Evolutionary conservation across 257 asterid genomes (phyloP), one percentile per base, ranked within the genome.

Genomic region (Penstemon barbatus): DNA sequence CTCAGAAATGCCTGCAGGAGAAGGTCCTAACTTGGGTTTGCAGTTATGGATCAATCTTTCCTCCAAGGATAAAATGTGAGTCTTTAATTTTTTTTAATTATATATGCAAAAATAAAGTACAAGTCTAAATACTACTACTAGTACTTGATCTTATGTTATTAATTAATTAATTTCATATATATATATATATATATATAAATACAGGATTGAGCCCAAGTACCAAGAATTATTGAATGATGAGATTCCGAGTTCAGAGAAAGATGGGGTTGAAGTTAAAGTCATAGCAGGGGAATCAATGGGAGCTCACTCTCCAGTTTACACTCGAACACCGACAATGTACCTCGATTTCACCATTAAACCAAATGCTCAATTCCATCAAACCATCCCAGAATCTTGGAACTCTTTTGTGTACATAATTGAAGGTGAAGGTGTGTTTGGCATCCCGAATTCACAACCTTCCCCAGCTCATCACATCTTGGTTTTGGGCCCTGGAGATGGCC

Each of bases 261-360:
- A 85, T 4, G 97, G 99, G 7, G 99, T 93, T 9, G 69, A 79
- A 54, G 97, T 93, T 2, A 84, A 74, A 69, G 84, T 93, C 6
- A 85, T 93, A 37, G 97, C 99, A 36, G 99, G 99, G 67, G 96
- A 88, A 64, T 71, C 99, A 19, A 88, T 93, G 96, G 97, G 97
- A 1, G 90, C 81, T 19, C 89, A 83, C 61, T 93, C 99, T 50
- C 89, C 85, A 0, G 97, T 88, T 39, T 87, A 87, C 68, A 88
- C 97, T 0, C 79, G 86, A 71, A 93, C 97, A 3, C 97, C 97
- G 10, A 88, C 97, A 12, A 88, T 90, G 96, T 93, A 77, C 85
- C 83, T 93, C 36, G 97, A 93, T 69, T 90, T 93, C 88, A 81
- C 81, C 6, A 71, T 93, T 5, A 69, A 80, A 52, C 92, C 90